Evolutionary conservation across 2,329 filamentous ascomycete genomes (phyloP).

Genomic region (Colletotrichum acutatum): DNA sequence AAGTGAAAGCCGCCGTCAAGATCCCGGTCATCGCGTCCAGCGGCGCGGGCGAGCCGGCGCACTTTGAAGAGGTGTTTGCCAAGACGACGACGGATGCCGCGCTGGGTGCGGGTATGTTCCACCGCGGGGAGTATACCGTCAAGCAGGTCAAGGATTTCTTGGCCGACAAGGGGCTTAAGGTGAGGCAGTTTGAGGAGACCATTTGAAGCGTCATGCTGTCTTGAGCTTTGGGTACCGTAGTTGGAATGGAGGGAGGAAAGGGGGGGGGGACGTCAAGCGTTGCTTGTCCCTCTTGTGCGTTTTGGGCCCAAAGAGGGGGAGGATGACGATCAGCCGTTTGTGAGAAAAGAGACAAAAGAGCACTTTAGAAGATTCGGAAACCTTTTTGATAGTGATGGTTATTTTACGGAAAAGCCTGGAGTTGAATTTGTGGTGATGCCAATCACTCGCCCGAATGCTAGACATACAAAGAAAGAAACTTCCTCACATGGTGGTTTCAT

Average conservation of each 20-base stretch:
- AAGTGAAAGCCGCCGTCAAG: conserved; percentile 86
- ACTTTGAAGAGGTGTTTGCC: conserved; percentile 92
- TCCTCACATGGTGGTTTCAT: neutral
- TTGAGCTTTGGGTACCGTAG: no score
- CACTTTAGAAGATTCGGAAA: neutral
- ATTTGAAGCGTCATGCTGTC: conserved; percentile 42
- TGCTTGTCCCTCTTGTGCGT: neutral
- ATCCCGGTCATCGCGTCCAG: conserved; percentile 97
- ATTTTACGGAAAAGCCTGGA: conserved; percentile 17
- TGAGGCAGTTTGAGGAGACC: conserved; percentile 80
- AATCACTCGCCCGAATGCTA: conserved; percentile 26
- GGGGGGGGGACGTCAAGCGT: no score
- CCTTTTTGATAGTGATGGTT: neutral
- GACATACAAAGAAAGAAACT: neutral
- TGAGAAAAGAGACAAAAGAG: neutral
- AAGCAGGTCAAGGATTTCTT: conserved; percentile 91
- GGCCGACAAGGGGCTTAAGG: conserved; percentile 74
- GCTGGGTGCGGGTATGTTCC: conserved; percentile 96
- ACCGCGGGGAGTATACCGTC: conserved; percentile 94
- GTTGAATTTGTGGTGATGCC: neutral
- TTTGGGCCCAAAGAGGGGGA: no score
- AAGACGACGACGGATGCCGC: conserved; percentile 91
- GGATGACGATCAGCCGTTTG: neutral
- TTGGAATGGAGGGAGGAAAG: neutral
- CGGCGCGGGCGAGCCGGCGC: conserved; percentile 86